Percentiles rank a stretch among this genome's conserved stretches.
phyloP scores from a whole-genome alignment of 1,284 basidiomycete genomes.

The Pseudozyma flocculosa region DNA sequence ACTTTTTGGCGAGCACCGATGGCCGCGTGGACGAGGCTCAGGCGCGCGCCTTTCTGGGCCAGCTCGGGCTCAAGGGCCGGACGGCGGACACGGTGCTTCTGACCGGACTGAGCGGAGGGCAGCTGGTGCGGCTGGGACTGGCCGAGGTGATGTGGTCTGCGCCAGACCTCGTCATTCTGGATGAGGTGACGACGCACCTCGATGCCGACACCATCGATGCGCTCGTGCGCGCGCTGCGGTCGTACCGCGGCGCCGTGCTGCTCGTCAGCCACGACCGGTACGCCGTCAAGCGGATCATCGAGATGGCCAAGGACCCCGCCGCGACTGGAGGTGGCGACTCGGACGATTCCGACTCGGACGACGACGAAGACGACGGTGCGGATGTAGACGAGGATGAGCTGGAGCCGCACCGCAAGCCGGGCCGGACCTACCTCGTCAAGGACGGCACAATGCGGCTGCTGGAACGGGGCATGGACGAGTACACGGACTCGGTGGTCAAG shows the following conservation, averaged over 20 bases:
- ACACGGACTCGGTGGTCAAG: conserved; percentile 57
- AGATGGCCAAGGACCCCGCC: conserved; percentile 11
- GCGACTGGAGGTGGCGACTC: conserved; percentile 49
- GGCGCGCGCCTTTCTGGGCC: conserved; percentile 54
- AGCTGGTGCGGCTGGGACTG: conserved; percentile 60
- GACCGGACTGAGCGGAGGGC: conserved; percentile 62
- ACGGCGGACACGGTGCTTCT: conserved; percentile 37
- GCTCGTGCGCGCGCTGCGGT: conserved; percentile 64
- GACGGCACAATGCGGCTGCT: conserved; percentile 60
- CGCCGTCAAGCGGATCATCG: conserved; percentile 41
- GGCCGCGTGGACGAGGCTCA: conserved; percentile 28
- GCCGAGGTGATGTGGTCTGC: conserved; percentile 41
- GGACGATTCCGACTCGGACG: conserved; percentile 49
- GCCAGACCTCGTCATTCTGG: conserved; percentile 39
- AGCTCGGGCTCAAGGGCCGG: conserved; percentile 59
- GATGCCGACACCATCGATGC: conserved; percentile 69
- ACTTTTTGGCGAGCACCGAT: conserved; percentile 54
- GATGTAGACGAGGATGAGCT: conserved; percentile 43
- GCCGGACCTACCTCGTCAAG: conserved; percentile 62
- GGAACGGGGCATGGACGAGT: conserved; percentile 61
- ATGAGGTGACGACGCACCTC: conserved; percentile 63
- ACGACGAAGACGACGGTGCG: conserved; percentile 36
- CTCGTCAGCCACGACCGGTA: conserved; percentile 71
- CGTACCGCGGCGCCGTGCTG: conserved; percentile 66
- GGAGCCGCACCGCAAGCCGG: conserved; percentile 48